These are phyloP conservation scores for Aspergillus baeticus DNA, from an alignment of 495 filamentous ascomycete genomes.

Conservation along the genomic window DNA sequence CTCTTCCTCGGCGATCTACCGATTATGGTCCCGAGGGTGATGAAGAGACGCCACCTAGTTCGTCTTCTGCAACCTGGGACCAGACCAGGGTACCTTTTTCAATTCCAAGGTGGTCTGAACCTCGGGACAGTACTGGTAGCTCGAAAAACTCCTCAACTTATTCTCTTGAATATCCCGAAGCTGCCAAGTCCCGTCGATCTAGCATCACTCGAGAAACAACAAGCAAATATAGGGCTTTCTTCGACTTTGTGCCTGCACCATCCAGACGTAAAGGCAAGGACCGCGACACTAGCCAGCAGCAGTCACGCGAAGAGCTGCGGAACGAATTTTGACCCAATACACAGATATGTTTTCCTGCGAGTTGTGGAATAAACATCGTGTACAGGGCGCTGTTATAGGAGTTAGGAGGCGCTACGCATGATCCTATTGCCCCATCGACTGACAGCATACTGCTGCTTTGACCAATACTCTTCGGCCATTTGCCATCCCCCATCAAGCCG, in stretches of 20 bases:
- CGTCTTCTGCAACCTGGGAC: constrained; percentile 53
- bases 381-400: too few species aligned
- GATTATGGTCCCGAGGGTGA: constrained; percentile 38
- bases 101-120: constrained; percentile 44
- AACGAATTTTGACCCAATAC: constrained; percentile 30
- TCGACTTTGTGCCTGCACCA: constrained; percentile 45
- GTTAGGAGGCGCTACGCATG: too few species aligned
- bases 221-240: constrained; percentile 45
- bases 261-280: constrained; percentile 47
- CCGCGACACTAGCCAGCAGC: constrained; percentile 38
- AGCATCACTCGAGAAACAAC: constrained; percentile 46
- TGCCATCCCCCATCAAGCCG: background rate
- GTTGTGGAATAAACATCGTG: too few species aligned
- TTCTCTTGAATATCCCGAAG: constrained; percentile 44
- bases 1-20: constrained; percentile 43
- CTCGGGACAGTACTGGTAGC: constrained; percentile 46
- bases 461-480: background rate
- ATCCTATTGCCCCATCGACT: background rate
- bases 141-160: constrained; percentile 50
- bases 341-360: too few species aligned
- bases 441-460: background rate
- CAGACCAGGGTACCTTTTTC: constrained; percentile 41
- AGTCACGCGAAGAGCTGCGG: constrained; percentile 38
- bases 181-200: constrained; percentile 39
- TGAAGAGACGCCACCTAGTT: constrained; percentile 51